phyloP scores from a whole-genome alignment of 805 yeast genomes.

The Candida easanensis region DNA sequence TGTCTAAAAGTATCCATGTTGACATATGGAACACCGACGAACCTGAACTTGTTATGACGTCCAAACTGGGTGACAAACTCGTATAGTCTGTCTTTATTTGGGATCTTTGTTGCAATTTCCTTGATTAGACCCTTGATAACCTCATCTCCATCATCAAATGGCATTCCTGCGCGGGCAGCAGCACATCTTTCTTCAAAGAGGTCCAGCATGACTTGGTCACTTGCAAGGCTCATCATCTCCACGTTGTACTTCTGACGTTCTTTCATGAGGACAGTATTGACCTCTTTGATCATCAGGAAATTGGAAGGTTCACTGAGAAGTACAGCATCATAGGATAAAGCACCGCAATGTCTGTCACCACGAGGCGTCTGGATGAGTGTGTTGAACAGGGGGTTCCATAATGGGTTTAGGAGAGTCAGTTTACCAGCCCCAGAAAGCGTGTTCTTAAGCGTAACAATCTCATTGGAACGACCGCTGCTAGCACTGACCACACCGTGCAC shows the following conservation, averaged over 20 bases:
- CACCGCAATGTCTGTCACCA: conserved; percentile 3
- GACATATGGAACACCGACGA: conserved; percentile 7
- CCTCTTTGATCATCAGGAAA: conserved; percentile 1
- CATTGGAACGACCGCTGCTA: background rate
- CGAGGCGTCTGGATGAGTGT: background rate
- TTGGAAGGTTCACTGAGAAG: background rate
- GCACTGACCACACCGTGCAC: background rate
- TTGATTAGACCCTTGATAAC: conserved; percentile 1
- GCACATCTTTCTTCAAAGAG: conserved; percentile 6
- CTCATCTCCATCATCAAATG: conserved; percentile 3
- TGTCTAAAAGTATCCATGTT: background rate
- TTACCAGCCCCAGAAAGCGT: too few species aligned
- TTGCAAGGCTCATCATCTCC: conserved; percentile 1
- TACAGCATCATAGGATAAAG: conserved; percentile 2
- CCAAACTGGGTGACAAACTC: conserved; percentile 4
- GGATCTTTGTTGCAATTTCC: conserved; percentile 7
- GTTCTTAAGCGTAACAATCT: too few species aligned
- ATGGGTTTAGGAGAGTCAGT: too few species aligned
- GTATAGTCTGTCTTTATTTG: conserved; percentile 3
- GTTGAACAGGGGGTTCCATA: conserved; percentile 1
- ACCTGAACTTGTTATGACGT: conserved; percentile 1
- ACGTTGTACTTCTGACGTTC: conserved; percentile 7
- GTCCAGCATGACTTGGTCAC: conserved; percentile 8
- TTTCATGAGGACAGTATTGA: conserved; percentile 1
- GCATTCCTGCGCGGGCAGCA: conserved; percentile 1